A percentile compares a stretch with the other conserved stretches of the same genome.
Evolutionary conservation across 2,329 filamentous ascomycete genomes (phyloP).

Genomic region (Arthrobotrys conoides): DNA sequence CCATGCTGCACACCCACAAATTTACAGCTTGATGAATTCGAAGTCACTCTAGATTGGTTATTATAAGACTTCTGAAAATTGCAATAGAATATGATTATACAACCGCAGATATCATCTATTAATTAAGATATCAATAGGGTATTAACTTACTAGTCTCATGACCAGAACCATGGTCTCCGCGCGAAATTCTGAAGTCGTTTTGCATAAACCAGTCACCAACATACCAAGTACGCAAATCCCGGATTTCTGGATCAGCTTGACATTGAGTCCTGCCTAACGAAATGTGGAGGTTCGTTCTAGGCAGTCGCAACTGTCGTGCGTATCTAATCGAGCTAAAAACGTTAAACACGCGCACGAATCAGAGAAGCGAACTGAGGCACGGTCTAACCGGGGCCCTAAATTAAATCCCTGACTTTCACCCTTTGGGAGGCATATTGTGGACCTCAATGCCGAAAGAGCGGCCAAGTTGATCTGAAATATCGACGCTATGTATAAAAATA

Average conservation of each 20-base stretch:
- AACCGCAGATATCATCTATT: neutral
- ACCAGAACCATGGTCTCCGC: neutral
- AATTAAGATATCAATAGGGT: neutral
- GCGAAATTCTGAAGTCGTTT: neutral
- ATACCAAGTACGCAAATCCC: neutral
- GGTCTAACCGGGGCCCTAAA: constrained; percentile 5
- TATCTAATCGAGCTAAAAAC: constrained; percentile 9
- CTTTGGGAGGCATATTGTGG: neutral
- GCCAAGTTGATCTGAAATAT: neutral
- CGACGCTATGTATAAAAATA: neutral
- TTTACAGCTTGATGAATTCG: too few relatives aligned
- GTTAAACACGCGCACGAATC: constrained; percentile 27
- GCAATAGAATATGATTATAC: too few relatives aligned
- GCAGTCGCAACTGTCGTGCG: constrained; percentile 6
- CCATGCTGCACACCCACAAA: too few relatives aligned
- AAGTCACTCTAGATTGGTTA: too few relatives aligned
- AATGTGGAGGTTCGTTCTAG: constrained; percentile 10
- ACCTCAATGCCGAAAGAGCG: neutral
- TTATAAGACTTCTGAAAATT: too few relatives aligned
- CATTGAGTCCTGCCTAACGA: neutral
- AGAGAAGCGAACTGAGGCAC: constrained; percentile 23
- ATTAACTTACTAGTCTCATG: neutral
- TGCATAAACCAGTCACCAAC: neutral
- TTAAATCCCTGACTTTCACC: neutral
- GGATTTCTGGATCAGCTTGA: constrained; percentile 10